A percentile compares a stretch with the other conserved stretches of the same genome.
Conservation (phyloP, 2,329 filamentous ascomycete genomes). For the Aspergillus sp. region DNA sequence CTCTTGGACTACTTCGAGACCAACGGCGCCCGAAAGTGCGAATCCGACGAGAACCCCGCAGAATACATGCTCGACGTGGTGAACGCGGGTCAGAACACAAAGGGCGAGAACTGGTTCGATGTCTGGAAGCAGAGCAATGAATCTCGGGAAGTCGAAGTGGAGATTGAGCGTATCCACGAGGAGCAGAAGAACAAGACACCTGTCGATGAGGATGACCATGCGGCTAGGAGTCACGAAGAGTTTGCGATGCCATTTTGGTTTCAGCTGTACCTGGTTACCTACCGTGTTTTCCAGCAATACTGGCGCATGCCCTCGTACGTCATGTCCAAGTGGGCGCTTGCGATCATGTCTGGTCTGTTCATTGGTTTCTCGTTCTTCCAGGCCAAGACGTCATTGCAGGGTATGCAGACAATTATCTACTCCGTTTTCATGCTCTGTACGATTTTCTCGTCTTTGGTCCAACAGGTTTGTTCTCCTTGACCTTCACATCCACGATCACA, state of each 20-base stretch:
- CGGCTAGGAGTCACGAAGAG: slow-evolving; percentile 48
- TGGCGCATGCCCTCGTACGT: slow-evolving; percentile 83
- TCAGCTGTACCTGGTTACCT: slow-evolving; percentile 60
- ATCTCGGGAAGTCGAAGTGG: slow-evolving; percentile 46
- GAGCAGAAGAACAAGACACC: slow-evolving; percentile 31
- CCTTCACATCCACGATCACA: too few relatives aligned
- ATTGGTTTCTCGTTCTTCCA: slow-evolving; percentile 76
- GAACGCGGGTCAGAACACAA: slow-evolving; percentile 27
- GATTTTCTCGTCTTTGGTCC: slow-evolving; percentile 50
- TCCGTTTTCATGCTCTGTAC: slow-evolving; percentile 73
- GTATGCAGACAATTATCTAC: slow-evolving; percentile 79
- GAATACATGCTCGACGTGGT: slow-evolving; percentile 64
- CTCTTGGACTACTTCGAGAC: slow-evolving; percentile 58
- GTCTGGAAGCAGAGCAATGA: slow-evolving; percentile 55
- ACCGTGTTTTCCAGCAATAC: slow-evolving; percentile 79
- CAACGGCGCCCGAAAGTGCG: slow-evolving; percentile 54
- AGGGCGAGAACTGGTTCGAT: slow-evolving; percentile 52
- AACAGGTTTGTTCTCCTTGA: slow-evolving; percentile 19
- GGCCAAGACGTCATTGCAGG: slow-evolving; percentile 64
- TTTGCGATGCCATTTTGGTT: slow-evolving; percentile 66
- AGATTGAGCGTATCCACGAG: slow-evolving; percentile 52
- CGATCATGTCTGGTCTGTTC: slow-evolving; percentile 57
- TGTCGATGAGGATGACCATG: slow-evolving; percentile 15
- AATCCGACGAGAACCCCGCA: slow-evolving; percentile 59
- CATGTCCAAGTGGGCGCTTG: slow-evolving; percentile 68